Evolutionary conservation across 1,284 basidiomycete genomes (phyloP).

Genomic region (Tremellales sp.): DNA sequence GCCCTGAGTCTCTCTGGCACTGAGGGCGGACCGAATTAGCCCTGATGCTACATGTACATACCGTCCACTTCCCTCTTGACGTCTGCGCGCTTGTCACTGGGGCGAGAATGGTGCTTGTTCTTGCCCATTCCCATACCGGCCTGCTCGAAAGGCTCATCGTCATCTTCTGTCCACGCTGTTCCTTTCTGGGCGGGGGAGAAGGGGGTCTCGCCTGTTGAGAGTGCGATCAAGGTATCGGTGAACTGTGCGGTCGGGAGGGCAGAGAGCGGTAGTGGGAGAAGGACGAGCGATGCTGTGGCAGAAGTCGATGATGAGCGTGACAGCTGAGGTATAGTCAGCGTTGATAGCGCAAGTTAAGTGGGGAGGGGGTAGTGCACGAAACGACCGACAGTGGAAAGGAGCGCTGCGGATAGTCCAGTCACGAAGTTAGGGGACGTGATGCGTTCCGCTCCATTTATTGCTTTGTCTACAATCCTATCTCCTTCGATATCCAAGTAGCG

Average conservation of each 20-base stretch:
- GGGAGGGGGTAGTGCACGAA: background rate
- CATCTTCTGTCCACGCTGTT: conserved; percentile 30
- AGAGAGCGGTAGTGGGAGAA: conserved; percentile 39
- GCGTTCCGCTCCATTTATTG: conserved; percentile 1
- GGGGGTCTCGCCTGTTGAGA: background rate
- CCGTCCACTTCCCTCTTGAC: conserved; percentile 14
- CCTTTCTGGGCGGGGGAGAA: background rate
- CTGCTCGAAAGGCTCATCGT: conserved; percentile 35
- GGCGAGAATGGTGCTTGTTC: too few species aligned
- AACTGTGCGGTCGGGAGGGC: conserved; percentile 8
- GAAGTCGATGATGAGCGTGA: conserved; percentile 22
- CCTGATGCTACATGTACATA: conserved; percentile 37
- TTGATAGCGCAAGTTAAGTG: background rate
- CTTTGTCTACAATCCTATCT: background rate
- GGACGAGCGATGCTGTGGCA: conserved; percentile 9
- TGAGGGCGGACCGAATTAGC: too few species aligned
- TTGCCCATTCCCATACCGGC: conserved; percentile 31
- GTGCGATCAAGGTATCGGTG: conserved; percentile 5
- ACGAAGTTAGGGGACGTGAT: conserved; percentile 40
- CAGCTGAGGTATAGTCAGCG: conserved; percentile 18
- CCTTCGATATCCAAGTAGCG: conserved; percentile 14
- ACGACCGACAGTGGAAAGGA: conserved; percentile 13
- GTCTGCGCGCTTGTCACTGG: conserved; percentile 3
- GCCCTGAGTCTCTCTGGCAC: too few species aligned
- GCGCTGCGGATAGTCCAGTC: conserved; percentile 33